Percentiles rank a stretch among this genome's conserved stretches.
Evolutionary conservation across 1,284 basidiomycete species (phyloP).

Genomic region (Phylloboletellus chloephorus): DNA sequence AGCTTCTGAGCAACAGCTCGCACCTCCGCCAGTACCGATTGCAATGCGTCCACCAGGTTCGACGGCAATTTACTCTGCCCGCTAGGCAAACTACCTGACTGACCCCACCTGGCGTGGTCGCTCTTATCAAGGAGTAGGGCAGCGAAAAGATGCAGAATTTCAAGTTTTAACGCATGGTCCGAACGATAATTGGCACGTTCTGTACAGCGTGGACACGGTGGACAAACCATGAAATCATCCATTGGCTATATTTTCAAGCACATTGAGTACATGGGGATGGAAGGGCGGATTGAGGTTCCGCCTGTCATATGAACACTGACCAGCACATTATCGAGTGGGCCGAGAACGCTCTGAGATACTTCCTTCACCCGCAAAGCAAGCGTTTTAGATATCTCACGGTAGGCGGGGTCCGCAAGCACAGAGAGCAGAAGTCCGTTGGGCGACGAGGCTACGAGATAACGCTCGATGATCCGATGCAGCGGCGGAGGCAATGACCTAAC

Average conservation of each 20-base stretch:
- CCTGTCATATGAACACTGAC: slow-evolving; percentile 25
- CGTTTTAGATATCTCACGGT: slow-evolving; percentile 10
- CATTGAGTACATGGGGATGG: slow-evolving; percentile 28
- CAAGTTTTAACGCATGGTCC: slow-evolving; percentile 27
- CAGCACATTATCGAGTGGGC: slow-evolving; percentile 17
- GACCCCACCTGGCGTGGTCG: slow-evolving; percentile 5
- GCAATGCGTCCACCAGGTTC: slow-evolving; percentile 21
- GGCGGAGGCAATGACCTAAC: slow-evolving; percentile 36
- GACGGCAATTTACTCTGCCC: slow-evolving; percentile 11
- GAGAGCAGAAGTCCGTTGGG: slow-evolving; percentile 15
- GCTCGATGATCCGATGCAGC: slow-evolving; percentile 34
- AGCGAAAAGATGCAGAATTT: slow-evolving; percentile 28
- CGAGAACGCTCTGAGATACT: slow-evolving; percentile 6
- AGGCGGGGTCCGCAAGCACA: slow-evolving; percentile 20
- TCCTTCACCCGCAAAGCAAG: slow-evolving; percentile 17
- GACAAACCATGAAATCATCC: slow-evolving; percentile 37
- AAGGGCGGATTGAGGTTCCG: slow-evolving; percentile 14
- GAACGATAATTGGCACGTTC: slow-evolving; percentile 18
- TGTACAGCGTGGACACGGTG: slow-evolving; percentile 30
- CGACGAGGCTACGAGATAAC: slow-evolving; percentile 27
- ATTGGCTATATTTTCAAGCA: slow-evolving; percentile 34
- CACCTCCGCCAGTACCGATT: slow-evolving; percentile 23
- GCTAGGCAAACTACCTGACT: slow-evolving; percentile 1
- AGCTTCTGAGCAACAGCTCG: slow-evolving; percentile 14
- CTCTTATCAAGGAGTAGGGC: slow-evolving; percentile 26